A percentile compares a stretch with the other conserved stretches of the same genome.
Evolutionary conservation across 345 rosid genomes (phyloP).

Genomic region (Rhodamnia rubescens): DNA sequence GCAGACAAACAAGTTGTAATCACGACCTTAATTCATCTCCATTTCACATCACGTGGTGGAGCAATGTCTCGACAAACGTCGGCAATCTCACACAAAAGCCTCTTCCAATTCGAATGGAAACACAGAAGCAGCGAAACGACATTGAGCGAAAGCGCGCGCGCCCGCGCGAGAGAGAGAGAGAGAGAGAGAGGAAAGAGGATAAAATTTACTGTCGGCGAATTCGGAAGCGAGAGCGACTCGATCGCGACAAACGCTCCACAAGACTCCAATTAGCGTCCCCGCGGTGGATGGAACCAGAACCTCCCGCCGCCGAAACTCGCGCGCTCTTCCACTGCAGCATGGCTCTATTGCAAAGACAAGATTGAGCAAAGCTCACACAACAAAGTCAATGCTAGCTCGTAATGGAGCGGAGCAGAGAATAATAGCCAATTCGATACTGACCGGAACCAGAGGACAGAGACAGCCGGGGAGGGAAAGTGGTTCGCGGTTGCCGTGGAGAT

Average conservation of each 20-base stretch:
- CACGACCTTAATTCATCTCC: background rate
- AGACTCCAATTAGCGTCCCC: background rate
- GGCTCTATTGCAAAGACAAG: background rate
- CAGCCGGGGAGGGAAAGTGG: background rate
- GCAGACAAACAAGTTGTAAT: background rate
- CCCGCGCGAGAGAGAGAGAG: too few relatives aligned
- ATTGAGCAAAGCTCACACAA: background rate
- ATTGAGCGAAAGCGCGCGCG: too few relatives aligned
- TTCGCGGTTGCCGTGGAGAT: background rate
- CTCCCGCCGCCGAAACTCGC: slow-evolving; percentile 42
- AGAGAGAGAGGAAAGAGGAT: background rate
- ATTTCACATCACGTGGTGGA: background rate
- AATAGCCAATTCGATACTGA: background rate
- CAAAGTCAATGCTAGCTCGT: background rate
- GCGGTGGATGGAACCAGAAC: slow-evolving; percentile 35
- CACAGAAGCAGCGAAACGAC: background rate
- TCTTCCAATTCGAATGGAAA: background rate
- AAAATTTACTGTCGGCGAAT: slow-evolving; percentile 64
- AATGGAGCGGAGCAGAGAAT: background rate
- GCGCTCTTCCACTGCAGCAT: background rate
- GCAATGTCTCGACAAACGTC: background rate
- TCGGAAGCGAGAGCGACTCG: slow-evolving; percentile 46
- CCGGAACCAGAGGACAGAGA: background rate
- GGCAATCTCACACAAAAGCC: background rate
- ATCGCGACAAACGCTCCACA: slow-evolving; percentile 8